Evolutionary conservation across 2,329 filamentous ascomycete species (phyloP).

Genomic region (Hymenoscyphus infarciens): DNA sequence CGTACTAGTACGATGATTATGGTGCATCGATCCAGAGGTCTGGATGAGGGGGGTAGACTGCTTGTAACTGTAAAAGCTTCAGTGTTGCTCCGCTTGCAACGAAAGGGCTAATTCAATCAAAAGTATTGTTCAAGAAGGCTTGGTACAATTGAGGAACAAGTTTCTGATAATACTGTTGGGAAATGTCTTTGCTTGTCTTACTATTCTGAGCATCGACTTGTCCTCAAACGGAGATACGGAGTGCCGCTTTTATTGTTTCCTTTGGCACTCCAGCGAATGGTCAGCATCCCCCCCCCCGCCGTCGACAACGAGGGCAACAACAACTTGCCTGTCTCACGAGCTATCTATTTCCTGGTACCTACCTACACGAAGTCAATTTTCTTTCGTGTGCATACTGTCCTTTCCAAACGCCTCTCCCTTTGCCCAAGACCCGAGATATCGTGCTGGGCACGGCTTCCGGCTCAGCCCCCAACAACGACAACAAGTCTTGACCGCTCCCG

Average conservation of each 20-base stretch:
- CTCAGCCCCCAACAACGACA: background rate
- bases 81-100: no score
- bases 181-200: no score
- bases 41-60: no score
- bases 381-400: background rate
- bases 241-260: background rate
- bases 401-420: background rate
- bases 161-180: background rate
- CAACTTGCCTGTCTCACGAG: background rate
- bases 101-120: background rate
- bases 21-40: no score
- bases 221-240: background rate
- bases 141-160: background rate
- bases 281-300: no score
- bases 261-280: background rate
- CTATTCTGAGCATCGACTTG: no score
- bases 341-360: background rate
- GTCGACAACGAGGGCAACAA: background rate
- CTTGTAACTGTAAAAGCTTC: no score
- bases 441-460: conserved; percentile 1
- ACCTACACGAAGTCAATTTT: background rate
- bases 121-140: background rate
- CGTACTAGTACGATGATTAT: no score
- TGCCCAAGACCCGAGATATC: background rate
- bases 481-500: background rate